Percentiles rank a stretch among this genome's conserved stretches.
Conservation (phyloP, 2,329 filamentous ascomycete species). For the Penicillium palitans region DNA sequence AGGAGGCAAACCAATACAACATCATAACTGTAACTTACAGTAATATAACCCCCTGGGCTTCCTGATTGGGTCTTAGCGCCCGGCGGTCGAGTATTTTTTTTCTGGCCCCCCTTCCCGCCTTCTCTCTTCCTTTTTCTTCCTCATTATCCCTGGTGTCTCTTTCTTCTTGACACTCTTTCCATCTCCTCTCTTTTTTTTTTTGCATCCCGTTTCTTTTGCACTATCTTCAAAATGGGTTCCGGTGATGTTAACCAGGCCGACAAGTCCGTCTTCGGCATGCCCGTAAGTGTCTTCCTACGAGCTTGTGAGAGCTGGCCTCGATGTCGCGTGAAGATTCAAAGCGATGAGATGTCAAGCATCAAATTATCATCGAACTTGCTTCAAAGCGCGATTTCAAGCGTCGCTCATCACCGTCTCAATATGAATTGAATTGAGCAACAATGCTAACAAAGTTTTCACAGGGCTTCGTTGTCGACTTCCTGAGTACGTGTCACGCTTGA, state of each 20-base stretch:
- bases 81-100: conserved; percentile 41
- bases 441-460: conserved; percentile 46
- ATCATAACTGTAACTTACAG: conserved; percentile 12
- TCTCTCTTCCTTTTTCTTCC: conserved; percentile 47
- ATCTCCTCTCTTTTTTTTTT: conserved; percentile 42
- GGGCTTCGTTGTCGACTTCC: conserved; percentile 96
- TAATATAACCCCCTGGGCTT: conserved; percentile 11
- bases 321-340: conserved; percentile 1
- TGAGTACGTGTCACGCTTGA: conserved; percentile 72
- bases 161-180: conserved; percentile 36
- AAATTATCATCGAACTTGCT: not conserved
- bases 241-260: conserved; percentile 52
- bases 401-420: not conserved
- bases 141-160: conserved; percentile 34
- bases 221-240: conserved; percentile 48
- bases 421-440: not conserved
- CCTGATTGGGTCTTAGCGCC: conserved; percentile 34
- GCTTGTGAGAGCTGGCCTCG: not conserved
- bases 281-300: conserved; percentile 40
- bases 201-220: conserved; percentile 42
- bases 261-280: conserved; percentile 57
- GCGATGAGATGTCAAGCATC: conserved; percentile 1
- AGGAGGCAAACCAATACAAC: conserved; percentile 16
- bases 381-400: not conserved
- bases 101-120: conserved; percentile 34